phyloP scores from a whole-genome alignment of 148 eudicot species.

The Amaranthus cruentus region DNA sequence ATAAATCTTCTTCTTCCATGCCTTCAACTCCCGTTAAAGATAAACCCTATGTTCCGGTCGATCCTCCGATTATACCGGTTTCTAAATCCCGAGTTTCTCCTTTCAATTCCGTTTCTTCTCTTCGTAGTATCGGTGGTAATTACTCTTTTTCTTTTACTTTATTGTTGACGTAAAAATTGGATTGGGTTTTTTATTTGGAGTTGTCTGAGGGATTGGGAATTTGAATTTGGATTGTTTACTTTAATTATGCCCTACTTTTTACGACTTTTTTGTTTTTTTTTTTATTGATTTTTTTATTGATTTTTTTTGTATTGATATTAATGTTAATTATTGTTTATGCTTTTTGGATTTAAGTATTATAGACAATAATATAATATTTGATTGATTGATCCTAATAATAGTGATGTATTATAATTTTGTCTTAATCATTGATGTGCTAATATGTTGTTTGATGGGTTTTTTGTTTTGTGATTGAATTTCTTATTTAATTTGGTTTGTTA shows the following conservation, averaged over 20 bases:
- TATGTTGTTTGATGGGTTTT: not conserved
- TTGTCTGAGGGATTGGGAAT: not conserved
- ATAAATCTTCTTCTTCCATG: slow-evolving; percentile 15
- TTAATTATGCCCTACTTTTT: not conserved
- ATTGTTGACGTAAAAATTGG: not conserved
- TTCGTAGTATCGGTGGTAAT: slow-evolving; percentile 20
- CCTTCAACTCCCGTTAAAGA: slow-evolving; percentile 26
- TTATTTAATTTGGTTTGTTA: too few species aligned
- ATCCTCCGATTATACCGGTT: slow-evolving; percentile 2
- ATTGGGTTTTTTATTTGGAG: not conserved
- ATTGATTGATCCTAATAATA: not conserved
- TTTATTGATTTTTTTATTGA: not conserved
- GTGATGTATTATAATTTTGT: not conserved
- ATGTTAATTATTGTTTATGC: not conserved
- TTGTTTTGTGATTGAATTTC: not conserved
- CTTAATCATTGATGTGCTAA: not conserved
- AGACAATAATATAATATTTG: not conserved
- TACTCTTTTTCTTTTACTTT: not conserved
- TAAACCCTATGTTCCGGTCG: slow-evolving; percentile 10
- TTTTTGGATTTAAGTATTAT: slow-evolving; percentile 11
- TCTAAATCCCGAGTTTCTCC: slow-evolving; percentile 14
- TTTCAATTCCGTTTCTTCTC: slow-evolving; percentile 12
- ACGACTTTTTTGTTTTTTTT: not conserved
- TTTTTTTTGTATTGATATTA: not conserved
- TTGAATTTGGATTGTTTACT: not conserved